Base-by-base conservation (phyloP, 2,329 filamentous ascomycete species). In the Botrytis porri region DNA sequence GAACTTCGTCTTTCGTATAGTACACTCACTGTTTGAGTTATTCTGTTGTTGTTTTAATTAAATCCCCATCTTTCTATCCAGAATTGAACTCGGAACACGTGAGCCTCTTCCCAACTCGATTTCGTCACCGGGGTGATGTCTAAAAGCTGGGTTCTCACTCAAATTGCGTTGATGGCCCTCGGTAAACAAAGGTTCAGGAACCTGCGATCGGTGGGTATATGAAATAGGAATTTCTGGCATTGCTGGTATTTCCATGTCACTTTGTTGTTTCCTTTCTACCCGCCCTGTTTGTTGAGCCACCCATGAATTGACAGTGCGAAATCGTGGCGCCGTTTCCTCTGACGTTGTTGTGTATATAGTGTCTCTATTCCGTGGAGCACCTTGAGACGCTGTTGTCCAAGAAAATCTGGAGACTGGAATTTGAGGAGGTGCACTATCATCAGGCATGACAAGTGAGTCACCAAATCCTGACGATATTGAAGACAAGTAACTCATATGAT, bases 381-480 rank as follows among this genome's bases (percentile, higher is more conserved):
- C 65, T 75, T 51, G 70, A 48, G 69, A 65, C 67, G 74, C 70
- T 20, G 73, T 75, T 9, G 76, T 75, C 80, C 80, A 81, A 20
- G 80, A 81, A 72, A 81, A 81, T 29, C 74, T 74, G 9, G 72
- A 75, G 29, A 67, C 61, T 41, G 59, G 70, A 48, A 29, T 57
- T 74, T 73, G 29, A 67, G 75, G 41, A 69, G 71, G 41, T 45
- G 74, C 72, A 37, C 64, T 41, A n/a, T 61, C 80, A 45, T 88
- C 84, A 14, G 76, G 77, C 10, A 81, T 77, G 41, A 90, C 70
- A n/a, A 74, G 87, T 37, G 85, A 87, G 77, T 91, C 88, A 29
- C 89, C 89, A 75, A 90, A 90, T 10, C 88, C 89, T 0, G 89
- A 91, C 0, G 89, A 90, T 6, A 91, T 82, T 0, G 88, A 90